These are phyloP conservation scores for Saururus chinensis DNA, from an alignment of 164 flowering plant genomes.

Conservation along the genomic window DNA sequence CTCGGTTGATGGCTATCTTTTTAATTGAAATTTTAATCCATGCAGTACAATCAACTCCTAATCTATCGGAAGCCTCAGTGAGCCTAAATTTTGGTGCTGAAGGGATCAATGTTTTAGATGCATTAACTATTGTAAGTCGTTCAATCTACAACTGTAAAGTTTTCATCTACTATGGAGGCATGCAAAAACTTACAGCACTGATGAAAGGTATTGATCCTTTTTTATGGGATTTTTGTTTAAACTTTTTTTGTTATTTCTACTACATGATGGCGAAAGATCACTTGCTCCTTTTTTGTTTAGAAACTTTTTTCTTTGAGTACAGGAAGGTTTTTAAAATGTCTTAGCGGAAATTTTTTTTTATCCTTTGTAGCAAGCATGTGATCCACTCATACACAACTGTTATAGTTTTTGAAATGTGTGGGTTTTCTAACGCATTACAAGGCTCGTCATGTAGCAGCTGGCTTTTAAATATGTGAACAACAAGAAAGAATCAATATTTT, in stretches of 20 bases:
- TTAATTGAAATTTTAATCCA: not conserved
- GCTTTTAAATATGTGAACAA: too few species aligned
- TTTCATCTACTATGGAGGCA: constrained; percentile 75
- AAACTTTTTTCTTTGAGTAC: not conserved
- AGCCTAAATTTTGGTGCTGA: constrained; percentile 35
- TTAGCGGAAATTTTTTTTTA: too few species aligned
- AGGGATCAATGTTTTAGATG: constrained; percentile 61
- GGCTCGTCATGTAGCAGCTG: too few species aligned
- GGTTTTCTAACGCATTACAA: too few species aligned
- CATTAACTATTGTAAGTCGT: constrained; percentile 54
- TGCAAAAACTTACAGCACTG: constrained; percentile 81
- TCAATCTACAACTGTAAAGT: constrained; percentile 79
- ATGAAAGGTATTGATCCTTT: constrained; percentile 61
- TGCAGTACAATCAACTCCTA: constrained; percentile 26
- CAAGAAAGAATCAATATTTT: too few species aligned
- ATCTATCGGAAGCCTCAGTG: constrained; percentile 26
- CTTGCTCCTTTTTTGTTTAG: not conserved
- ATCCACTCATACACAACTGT: too few species aligned
- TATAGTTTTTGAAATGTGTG: too few species aligned
- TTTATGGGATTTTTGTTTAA: too few species aligned
- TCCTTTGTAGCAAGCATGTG: too few species aligned
- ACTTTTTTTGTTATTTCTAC: not conserved
- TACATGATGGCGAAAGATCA: not conserved
- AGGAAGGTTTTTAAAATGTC: not conserved
- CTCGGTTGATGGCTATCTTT: not conserved